A percentile compares a stretch with the other conserved stretches of the same genome.
These are phyloP conservation scores for Lizonia empirigonia DNA, from an alignment of 2,329 filamentous ascomycete species.

Conservation along the genomic window DNA sequence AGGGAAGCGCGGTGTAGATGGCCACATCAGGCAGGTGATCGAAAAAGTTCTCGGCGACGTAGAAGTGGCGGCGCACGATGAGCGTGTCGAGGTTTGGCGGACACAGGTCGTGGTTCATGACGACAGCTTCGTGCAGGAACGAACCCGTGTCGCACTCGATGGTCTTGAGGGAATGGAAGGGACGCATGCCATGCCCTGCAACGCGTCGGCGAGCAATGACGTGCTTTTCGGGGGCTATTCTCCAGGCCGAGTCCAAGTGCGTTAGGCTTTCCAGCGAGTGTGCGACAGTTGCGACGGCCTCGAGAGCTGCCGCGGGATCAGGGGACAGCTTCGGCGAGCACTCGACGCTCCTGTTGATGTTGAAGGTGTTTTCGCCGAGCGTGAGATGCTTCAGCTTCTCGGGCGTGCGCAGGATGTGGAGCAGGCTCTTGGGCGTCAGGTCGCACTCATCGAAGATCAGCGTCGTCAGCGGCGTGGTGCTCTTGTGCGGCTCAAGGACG, in stretches of 20 bases:
- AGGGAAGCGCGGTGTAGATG: slow-evolving; percentile 33
- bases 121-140: slow-evolving; percentile 36
- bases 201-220: slow-evolving; percentile 22
- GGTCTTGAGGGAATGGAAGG: slow-evolving; percentile 37
- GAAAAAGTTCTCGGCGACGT: slow-evolving; percentile 32
- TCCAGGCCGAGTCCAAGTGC: slow-evolving; percentile 37
- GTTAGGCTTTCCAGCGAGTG: slow-evolving; percentile 40
- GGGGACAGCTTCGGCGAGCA: slow-evolving; percentile 25
- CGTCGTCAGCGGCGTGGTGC: slow-evolving; percentile 36
- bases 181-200: slow-evolving; percentile 36
- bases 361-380: slow-evolving; percentile 44
- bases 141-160: slow-evolving; percentile 40
- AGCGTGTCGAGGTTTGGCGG: slow-evolving; percentile 40
- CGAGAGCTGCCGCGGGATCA: slow-evolving; percentile 23
- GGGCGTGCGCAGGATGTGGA: slow-evolving; percentile 36
- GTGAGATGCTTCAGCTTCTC: slow-evolving; percentile 38
- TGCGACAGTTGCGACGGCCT: slow-evolving; percentile 35
- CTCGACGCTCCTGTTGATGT: slow-evolving; percentile 22
- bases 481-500: slow-evolving; percentile 25
- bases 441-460: slow-evolving; percentile 47
- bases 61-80: slow-evolving; percentile 32
- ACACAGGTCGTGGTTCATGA: slow-evolving; percentile 33
- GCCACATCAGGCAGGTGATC: slow-evolving; percentile 34
- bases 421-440: slow-evolving; percentile 30
- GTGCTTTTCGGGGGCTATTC: slow-evolving; percentile 18